Evolutionary conservation across 2,329 filamentous ascomycete species (phyloP).

Genomic region (Aureobasidium mangrovei): DNA sequence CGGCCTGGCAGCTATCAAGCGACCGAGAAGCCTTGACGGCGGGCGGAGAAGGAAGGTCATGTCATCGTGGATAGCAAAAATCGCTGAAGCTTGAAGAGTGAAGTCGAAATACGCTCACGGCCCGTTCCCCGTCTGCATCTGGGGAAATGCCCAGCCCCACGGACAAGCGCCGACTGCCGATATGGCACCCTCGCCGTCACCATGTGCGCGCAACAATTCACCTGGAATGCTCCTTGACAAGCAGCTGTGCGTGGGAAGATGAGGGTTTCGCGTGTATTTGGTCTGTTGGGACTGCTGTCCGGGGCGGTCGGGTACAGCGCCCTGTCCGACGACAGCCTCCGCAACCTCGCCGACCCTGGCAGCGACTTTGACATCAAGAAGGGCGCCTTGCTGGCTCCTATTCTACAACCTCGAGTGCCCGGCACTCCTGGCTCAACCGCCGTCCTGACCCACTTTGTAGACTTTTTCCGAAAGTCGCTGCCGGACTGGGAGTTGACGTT

Average conservation of each 20-base stretch:
- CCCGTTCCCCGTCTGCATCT: not conserved
- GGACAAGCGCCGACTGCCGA: not conserved
- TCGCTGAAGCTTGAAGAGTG: not conserved
- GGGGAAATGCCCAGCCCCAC: not conserved
- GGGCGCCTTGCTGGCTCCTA: conserved; percentile 72
- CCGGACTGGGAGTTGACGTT: conserved; percentile 72
- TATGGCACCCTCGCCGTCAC: not conserved
- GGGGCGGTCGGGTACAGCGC: conserved; percentile 42
- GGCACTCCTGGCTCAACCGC: conserved; percentile 66
- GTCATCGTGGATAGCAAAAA: not conserved
- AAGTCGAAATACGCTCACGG: not conserved
- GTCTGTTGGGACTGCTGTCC: conserved; percentile 25
- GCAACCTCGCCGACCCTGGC: conserved; percentile 60
- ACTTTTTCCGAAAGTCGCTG: conserved; percentile 68
- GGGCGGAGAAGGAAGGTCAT: conserved; percentile 4
- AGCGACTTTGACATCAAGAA: conserved; percentile 62
- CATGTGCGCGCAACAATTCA: conserved; percentile 1
- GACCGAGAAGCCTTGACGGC: not conserved
- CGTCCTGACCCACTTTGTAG: conserved; percentile 71
- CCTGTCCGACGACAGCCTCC: conserved; percentile 68
- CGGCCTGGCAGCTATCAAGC: not conserved
- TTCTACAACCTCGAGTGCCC: conserved; percentile 79
- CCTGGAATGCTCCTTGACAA: conserved; percentile 11
- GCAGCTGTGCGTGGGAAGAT: conserved; percentile 11
- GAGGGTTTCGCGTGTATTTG: conserved; percentile 20